These are phyloP conservation scores for Centella asiatica DNA, from an alignment of 129 eudicot species.

Conservation along the genomic window DNA sequence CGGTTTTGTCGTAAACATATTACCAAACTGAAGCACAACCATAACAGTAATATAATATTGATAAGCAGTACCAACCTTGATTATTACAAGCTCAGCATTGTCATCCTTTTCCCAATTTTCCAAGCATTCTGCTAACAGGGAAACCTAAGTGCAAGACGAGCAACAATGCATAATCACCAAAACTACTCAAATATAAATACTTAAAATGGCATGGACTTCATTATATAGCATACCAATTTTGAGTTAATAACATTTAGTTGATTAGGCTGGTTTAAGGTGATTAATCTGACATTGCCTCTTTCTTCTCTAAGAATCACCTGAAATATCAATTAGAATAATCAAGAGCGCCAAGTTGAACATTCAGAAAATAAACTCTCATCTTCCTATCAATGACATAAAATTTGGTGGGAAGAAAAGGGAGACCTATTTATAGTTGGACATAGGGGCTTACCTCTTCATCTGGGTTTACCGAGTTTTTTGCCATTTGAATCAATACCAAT, in stretches of 20 bases:
- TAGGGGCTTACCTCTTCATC: constrained; percentile 49
- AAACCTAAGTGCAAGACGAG: constrained; percentile 42
- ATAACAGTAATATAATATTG: not conserved
- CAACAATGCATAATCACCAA: constrained; percentile 3
- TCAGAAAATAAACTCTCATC: not conserved
- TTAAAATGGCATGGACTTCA: not conserved
- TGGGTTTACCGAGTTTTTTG: constrained; percentile 31
- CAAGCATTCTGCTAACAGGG: constrained; percentile 54
- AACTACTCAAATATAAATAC: not conserved
- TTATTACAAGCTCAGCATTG: constrained; percentile 58
- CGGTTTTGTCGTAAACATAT: not conserved
- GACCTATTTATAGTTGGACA: not conserved
- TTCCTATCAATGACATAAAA: not conserved
- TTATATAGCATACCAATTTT: constrained; percentile 45
- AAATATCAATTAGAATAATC: constrained; percentile 10
- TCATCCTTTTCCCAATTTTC: constrained; percentile 89
- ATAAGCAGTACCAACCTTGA: constrained; percentile 46
- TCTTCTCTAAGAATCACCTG: constrained; percentile 80
- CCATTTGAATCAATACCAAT: constrained; percentile 33
- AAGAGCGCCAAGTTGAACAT: not conserved
- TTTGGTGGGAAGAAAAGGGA: not conserved
- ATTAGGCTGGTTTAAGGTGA: constrained; percentile 85
- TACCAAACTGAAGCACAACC: not conserved
- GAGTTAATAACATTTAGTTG: constrained; percentile 72
- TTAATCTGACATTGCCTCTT: constrained; percentile 53